A percentile compares a stretch with the other conserved stretches of the same genome.
phyloP scores from a whole-genome alignment of 176 grass and related monocot genomes.

The Bonia amplexicaulis region DNA sequence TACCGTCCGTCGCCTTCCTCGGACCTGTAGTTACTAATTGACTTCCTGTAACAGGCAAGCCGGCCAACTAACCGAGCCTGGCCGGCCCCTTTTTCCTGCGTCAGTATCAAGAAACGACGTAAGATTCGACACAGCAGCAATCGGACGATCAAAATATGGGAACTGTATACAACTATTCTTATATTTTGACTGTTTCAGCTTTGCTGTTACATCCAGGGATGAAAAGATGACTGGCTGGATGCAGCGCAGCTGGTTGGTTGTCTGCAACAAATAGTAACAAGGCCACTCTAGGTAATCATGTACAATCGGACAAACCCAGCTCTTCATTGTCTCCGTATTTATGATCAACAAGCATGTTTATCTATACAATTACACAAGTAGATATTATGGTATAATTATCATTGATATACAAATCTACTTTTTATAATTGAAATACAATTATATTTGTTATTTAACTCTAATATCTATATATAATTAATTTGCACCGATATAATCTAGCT shows the following conservation, averaged over 20 bases:
- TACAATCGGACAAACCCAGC: not conserved
- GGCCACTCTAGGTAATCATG: not conserved
- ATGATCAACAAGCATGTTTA: not conserved
- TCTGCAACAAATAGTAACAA: too few species aligned
- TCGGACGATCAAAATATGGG: not conserved
- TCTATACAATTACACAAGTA: too few species aligned
- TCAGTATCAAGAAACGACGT: conserved; percentile 2
- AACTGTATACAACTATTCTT: not conserved
- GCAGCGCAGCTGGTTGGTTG: too few species aligned
- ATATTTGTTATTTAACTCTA: too few species aligned
- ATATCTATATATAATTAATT: too few species aligned
- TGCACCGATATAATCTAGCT: too few species aligned
- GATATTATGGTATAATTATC: too few species aligned
- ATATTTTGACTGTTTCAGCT: not conserved
- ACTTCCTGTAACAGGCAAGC: conserved; percentile 19
- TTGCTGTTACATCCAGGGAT: not conserved
- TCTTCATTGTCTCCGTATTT: not conserved
- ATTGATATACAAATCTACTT: too few species aligned
- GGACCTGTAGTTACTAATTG: conserved; percentile 13
- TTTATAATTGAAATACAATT: too few species aligned
- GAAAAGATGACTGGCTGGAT: not conserved
- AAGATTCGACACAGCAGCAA: not conserved
- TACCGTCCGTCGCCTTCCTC: conserved; percentile 29
- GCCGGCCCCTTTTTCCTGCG: not conserved
- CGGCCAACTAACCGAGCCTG: not conserved